Percentiles rank a stretch among this genome's conserved stretches.
phyloP scores from a whole-genome alignment of 495 filamentous ascomycete genomes.

The Bathelium albidoporum region DNA sequence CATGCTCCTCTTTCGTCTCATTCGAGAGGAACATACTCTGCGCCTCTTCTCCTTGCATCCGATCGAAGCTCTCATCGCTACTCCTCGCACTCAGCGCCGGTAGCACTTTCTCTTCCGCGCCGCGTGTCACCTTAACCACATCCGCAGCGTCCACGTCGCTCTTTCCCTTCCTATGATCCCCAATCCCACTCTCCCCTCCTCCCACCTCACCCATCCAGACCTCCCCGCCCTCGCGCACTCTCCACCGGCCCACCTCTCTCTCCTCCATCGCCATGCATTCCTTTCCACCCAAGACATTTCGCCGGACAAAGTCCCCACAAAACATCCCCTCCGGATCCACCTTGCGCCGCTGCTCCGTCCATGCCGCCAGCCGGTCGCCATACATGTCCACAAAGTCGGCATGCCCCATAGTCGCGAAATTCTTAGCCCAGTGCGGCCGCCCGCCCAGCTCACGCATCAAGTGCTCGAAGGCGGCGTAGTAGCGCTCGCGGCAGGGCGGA shows the following conservation, averaged over 20 bases:
- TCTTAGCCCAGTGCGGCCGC: conserved; percentile 96
- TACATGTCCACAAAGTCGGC: conserved; percentile 49
- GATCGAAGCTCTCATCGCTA: conserved; percentile 57
- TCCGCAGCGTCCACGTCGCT: conserved; percentile 1
- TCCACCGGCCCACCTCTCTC: conserved; percentile 29
- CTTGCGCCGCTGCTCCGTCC: conserved; percentile 55
- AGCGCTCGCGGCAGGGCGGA: conserved; percentile 65
- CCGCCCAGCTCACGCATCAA: conserved; percentile 88
- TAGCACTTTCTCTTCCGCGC: conserved; percentile 6
- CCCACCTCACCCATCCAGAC: conserved; percentile 44
- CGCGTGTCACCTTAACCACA: not conserved
- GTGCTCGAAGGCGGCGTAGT: conserved; percentile 91
- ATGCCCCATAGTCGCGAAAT: conserved; percentile 55
- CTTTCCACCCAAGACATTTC: conserved; percentile 39
- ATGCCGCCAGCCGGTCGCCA: conserved; percentile 48
- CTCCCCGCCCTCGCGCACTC: conserved; percentile 38
- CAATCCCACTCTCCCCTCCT: conserved; percentile 16
- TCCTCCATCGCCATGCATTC: conserved; percentile 38
- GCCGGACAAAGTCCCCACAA: conserved; percentile 77
- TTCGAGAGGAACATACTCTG: conserved; percentile 17
- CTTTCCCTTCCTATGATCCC: conserved; percentile 8
- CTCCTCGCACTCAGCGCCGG: conserved; percentile 35
- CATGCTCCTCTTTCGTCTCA: not conserved
- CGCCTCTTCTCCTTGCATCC: conserved; percentile 37
- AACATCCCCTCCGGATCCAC: conserved; percentile 91